Evolutionary conservation across 2,329 filamentous ascomycete species (phyloP).

Genomic region (Venturia oleaginea): DNA sequence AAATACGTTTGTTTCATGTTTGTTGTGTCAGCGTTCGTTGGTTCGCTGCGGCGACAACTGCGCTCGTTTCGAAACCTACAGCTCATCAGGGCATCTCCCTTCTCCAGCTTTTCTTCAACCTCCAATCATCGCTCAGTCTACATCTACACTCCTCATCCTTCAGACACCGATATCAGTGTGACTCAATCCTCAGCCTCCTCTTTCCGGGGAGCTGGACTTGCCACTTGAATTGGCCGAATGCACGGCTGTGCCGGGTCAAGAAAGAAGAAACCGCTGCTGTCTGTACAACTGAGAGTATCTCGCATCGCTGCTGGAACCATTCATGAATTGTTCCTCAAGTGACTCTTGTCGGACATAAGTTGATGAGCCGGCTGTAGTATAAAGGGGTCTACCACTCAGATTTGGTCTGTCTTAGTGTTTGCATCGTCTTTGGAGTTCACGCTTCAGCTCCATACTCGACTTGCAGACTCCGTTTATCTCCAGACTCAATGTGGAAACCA

Average conservation of each 20-base stretch:
- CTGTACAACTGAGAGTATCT: background rate
- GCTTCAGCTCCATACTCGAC: no score
- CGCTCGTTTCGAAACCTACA: background rate
- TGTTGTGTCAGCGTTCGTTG: background rate
- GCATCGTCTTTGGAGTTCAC: no score
- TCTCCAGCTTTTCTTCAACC: background rate
- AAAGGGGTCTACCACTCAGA: no score
- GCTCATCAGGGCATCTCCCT: background rate
- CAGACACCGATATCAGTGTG: background rate
- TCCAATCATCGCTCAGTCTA: no score
- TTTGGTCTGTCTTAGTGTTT: no score
- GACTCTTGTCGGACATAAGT: no score
- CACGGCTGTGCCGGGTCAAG: background rate
- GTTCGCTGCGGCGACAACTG: background rate
- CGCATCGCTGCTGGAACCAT: no score
- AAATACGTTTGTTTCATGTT: background rate
- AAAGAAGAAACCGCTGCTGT: background rate
- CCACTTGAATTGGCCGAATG: background rate
- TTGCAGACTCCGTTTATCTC: no score
- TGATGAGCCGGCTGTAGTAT: no score
- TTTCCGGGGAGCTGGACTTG: background rate
- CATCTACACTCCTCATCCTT: background rate
- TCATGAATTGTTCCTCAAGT: no score
- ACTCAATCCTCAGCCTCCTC: background rate
- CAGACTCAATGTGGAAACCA: no score